Percentiles rank a stretch among this genome's conserved stretches.
Evolutionary conservation across 108 stramenopile genomes (phyloP).

Genomic region (Fistulifera pelliculosa): DNA sequence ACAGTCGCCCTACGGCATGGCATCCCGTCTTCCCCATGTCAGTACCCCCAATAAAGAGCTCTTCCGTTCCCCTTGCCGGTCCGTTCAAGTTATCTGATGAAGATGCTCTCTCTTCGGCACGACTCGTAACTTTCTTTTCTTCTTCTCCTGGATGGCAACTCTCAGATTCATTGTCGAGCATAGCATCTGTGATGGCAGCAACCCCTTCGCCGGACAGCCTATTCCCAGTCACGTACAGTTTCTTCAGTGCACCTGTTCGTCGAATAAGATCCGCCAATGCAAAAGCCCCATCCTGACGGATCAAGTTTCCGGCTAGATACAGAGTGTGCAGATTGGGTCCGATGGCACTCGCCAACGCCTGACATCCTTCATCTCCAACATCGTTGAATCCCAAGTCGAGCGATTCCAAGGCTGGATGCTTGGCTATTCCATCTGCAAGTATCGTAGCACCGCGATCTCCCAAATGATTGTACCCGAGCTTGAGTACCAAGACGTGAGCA

Average conservation of each 20-base stretch:
- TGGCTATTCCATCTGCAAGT: slow-evolving; percentile 32
- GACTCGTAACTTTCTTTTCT: not conserved
- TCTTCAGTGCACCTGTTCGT: slow-evolving; percentile 39
- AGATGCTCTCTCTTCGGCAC: not conserved
- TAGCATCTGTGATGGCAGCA: slow-evolving; percentile 52
- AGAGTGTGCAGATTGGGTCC: slow-evolving; percentile 31
- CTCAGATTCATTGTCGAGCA: slow-evolving; percentile 46
- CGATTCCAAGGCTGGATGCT: slow-evolving; percentile 48
- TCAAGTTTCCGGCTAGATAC: slow-evolving; percentile 71
- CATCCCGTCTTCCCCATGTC: slow-evolving; percentile 57
- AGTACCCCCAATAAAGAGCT: slow-evolving; percentile 72
- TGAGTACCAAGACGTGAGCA: slow-evolving; percentile 56
- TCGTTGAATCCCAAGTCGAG: slow-evolving; percentile 83
- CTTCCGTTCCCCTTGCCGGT: slow-evolving; percentile 36
- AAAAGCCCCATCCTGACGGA: slow-evolving; percentile 55
- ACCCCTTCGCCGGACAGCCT: slow-evolving; percentile 62
- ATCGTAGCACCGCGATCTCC: slow-evolving; percentile 46
- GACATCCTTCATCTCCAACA: slow-evolving; percentile 67
- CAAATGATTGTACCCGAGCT: slow-evolving; percentile 80
- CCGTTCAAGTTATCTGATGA: not conserved
- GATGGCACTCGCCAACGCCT: slow-evolving; percentile 48
- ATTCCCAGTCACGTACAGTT: slow-evolving; percentile 76
- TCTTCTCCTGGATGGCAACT: not conserved
- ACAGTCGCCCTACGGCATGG: slow-evolving; percentile 55
- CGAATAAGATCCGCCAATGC: slow-evolving; percentile 59